Evolutionary conservation across 1,284 basidiomycete genomes (phyloP), one percentile per base, ranked within the genome.

Genomic region (Ceratobasidium sp.): DNA sequence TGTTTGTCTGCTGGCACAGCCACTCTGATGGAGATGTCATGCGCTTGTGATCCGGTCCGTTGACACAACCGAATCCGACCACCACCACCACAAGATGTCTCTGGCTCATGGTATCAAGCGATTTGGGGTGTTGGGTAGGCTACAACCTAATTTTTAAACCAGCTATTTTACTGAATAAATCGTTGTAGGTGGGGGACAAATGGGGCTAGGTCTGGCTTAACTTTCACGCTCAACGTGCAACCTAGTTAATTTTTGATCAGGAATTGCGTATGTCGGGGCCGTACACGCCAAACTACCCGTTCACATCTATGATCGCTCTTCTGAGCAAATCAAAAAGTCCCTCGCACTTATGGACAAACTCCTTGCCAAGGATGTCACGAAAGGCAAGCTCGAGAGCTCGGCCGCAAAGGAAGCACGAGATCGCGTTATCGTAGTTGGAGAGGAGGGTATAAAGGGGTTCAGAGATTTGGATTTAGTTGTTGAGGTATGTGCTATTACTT

Each of bases 381-480:
- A 98, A 82, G 91, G 91, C 13, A 89, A 91, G 62, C 84, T 98
- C n/a, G 78, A 80, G 7, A 87, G 88, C 26, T 83, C 85, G 18
- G 87, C 91, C 26, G 93, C 93, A 0, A 89, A 91, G 47, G 91
- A 90, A 59, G 91, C 93, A 0, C 83, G 88, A 43, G 89, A 86
- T 38, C 84, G 91, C 43, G 83, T 96, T 18, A 85, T 79, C 11
- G 83, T 88, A 3, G 85, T 93, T 2, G 83, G 82, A 41, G 78
- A 82, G 16, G 80, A 86, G 61, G 85, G 85, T 0, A 77, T 91
- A 32, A 83, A 84, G 41, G 87, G 84, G 9, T 79, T 94, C 75
- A 83, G 88, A 47, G 92, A 96, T 76, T 91, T 90, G 6, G 94
- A 97, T 79, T 90, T 98, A 87, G 92, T 95, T 49, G 86, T 98